Conservation (phyloP, 768 basidiomycete genomes). For the Leucosporidium scottii region DNA sequence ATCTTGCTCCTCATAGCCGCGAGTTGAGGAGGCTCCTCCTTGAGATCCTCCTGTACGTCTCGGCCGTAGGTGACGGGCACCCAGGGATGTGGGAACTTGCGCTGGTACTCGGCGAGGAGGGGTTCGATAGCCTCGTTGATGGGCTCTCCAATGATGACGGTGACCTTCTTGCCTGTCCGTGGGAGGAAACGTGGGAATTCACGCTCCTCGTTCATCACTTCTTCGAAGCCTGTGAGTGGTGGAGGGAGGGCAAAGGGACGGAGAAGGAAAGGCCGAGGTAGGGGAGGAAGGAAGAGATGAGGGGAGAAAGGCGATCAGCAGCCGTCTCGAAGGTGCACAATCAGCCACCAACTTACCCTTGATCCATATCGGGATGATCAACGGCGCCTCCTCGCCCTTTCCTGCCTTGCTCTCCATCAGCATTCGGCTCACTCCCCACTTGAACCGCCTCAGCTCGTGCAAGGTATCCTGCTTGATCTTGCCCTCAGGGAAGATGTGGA, state of each 20-base stretch:
- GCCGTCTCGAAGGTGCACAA: not conserved
- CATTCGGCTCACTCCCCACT: constrained; percentile 89
- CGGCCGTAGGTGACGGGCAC: constrained; percentile 33
- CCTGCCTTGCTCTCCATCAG: constrained; percentile 52
- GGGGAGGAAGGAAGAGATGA: not conserved
- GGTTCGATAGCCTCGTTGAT: constrained; percentile 48
- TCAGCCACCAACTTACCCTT: constrained; percentile 50
- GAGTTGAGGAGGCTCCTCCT: constrained; percentile 40
- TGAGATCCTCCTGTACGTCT: constrained; percentile 32
- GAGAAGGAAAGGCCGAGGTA: not conserved
- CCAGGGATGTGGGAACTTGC: constrained; percentile 16
- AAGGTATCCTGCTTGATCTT: constrained; percentile 63
- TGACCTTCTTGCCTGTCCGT: constrained; percentile 56
- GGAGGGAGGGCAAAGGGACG: not conserved
- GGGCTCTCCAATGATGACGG: constrained; percentile 73
- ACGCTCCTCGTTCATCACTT: constrained; percentile 82
- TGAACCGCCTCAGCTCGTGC: constrained; percentile 61
- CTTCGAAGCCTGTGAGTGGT: constrained; percentile 59
- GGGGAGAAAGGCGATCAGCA: not conserved
- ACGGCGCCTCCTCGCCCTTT: constrained; percentile 52
- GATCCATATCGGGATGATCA: constrained; percentile 89
- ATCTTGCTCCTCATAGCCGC: constrained; percentile 50
- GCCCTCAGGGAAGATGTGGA: constrained; percentile 87
- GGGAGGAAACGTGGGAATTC: constrained; percentile 63
- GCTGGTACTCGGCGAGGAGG: constrained; percentile 32